Evolutionary conservation across 1,284 basidiomycete genomes (phyloP).

Genomic region (Dichomitus squalens): DNA sequence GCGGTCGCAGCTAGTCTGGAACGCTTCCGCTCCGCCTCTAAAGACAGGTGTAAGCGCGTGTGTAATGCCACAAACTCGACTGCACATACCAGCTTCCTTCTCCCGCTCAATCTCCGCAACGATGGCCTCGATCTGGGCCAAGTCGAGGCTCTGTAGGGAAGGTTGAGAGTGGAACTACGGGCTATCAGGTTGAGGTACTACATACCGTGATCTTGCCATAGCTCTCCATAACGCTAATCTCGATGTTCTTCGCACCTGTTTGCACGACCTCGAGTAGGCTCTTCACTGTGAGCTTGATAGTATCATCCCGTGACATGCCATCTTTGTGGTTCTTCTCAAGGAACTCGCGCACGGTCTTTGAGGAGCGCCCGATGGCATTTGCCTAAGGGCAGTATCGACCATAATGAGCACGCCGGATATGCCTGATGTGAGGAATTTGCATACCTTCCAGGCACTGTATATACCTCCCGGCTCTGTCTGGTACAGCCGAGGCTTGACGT

Average conservation of each 20-base stretch:
- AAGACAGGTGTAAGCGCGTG: slow-evolving; percentile 8
- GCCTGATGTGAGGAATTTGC: slow-evolving; percentile 22
- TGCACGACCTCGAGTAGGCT: slow-evolving; percentile 97
- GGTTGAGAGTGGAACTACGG: slow-evolving; percentile 5
- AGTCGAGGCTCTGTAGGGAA: slow-evolving; percentile 73
- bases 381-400: slow-evolving; percentile 56
- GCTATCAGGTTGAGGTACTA: slow-evolving; percentile 13
- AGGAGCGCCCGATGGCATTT: slow-evolving; percentile 96
- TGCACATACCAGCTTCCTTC: slow-evolving; percentile 84
- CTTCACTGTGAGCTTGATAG: slow-evolving; percentile 96
- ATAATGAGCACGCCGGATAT: neutral
- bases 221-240: slow-evolving; percentile 95
- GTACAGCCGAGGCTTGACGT: slow-evolving; percentile 87
- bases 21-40: slow-evolving; percentile 86
- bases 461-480: slow-evolving; percentile 98
- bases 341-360: slow-evolving; percentile 98
- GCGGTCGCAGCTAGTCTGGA: slow-evolving; percentile 77
- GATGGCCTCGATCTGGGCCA: slow-evolving; percentile 87
- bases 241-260: slow-evolving; percentile 99
- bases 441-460: slow-evolving; percentile 97
- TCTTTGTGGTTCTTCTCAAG: slow-evolving; percentile 98
- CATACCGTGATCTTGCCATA: slow-evolving; percentile 89
- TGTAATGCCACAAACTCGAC: neutral
- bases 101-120: slow-evolving; percentile 92
- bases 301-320: slow-evolving; percentile 84